Evolutionary conservation across 495 filamentous ascomycete species (phyloP).

Genomic region (Hypomontagnella submonticulosa): DNA sequence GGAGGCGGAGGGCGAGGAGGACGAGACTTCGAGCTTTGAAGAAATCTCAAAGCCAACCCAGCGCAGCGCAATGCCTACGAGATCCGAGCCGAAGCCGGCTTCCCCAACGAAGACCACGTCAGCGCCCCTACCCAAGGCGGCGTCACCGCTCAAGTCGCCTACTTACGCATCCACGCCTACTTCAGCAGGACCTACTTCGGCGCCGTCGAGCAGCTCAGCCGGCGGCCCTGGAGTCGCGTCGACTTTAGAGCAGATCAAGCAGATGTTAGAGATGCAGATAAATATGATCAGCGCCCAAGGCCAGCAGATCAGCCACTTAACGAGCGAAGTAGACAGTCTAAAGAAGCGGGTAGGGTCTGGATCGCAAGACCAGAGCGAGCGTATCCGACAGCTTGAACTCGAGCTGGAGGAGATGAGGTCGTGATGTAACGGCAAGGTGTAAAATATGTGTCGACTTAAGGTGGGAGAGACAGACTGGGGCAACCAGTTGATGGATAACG

Average conservation of each 20-base stretch:
- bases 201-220: conserved; percentile 29
- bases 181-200: conserved; percentile 31
- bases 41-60: conserved; percentile 72
- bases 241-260: conserved; percentile 71
- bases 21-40: conserved; percentile 84
- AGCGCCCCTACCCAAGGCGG: conserved; percentile 47
- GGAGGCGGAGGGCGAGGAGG: conserved; percentile 64
- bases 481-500: conserved; percentile 40
- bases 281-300: conserved; percentile 65
- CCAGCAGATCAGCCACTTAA: conserved; percentile 71
- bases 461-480: conserved; percentile 21
- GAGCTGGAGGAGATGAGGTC: conserved; percentile 68
- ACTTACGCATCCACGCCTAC: conserved; percentile 37
- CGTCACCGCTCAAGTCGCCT: conserved; percentile 50
- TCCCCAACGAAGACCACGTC: conserved; percentile 52
- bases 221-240: conserved; percentile 50
- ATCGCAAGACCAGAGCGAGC: conserved; percentile 71
- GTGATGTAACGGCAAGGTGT: conserved; percentile 31
- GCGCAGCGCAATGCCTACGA: conserved; percentile 49
- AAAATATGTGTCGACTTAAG: conserved; percentile 29
- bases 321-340: conserved; percentile 74
- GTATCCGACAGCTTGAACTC: conserved; percentile 74
- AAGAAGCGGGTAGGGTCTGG: conserved; percentile 71
- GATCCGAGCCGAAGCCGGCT: conserved; percentile 46
- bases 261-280: conserved; percentile 70